These are phyloP conservation scores for Perkinsus olseni DNA, from an alignment of 169 alveolate species.

Conservation along the genomic window DNA sequence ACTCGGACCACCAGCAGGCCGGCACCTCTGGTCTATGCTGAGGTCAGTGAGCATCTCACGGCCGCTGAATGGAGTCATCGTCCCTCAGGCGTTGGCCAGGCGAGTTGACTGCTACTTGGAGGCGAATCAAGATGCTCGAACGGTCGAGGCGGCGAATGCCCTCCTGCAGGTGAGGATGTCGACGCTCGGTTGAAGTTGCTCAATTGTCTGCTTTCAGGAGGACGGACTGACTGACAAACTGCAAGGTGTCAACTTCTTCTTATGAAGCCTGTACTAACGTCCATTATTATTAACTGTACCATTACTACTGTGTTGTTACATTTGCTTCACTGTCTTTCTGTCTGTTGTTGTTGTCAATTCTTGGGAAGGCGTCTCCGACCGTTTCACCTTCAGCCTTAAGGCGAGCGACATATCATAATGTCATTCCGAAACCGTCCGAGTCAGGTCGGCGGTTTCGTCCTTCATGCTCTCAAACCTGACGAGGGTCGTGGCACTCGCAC, in stretches of 20 bases:
- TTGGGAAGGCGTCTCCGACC: no score
- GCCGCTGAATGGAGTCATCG: not conserved
- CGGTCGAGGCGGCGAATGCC: not conserved
- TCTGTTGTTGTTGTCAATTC: no score
- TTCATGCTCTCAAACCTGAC: no score
- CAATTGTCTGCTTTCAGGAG: not conserved
- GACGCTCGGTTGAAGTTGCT: not conserved
- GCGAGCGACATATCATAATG: no score
- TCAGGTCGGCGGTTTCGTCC: no score
- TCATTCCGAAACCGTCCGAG: no score
- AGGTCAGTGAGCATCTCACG: not conserved
- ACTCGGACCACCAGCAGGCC: not conserved
- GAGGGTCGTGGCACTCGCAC: no score
- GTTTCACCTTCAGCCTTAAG: no score
- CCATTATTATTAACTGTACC: not conserved
- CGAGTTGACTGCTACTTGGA: not conserved
- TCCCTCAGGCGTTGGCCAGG: not conserved
- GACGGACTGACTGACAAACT: not conserved
- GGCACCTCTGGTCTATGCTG: not conserved
- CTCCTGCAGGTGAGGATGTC: not conserved
- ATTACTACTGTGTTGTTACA: not conserved
- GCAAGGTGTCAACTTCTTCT: not conserved
- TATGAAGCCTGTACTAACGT: not conserved
- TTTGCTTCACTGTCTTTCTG: no score
- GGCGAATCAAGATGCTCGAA: not conserved